Percentiles rank a stretch among this genome's conserved stretches.
Evolutionary conservation across 495 filamentous ascomycete genomes (phyloP).

Genomic region (Tuber umbilicatum): DNA sequence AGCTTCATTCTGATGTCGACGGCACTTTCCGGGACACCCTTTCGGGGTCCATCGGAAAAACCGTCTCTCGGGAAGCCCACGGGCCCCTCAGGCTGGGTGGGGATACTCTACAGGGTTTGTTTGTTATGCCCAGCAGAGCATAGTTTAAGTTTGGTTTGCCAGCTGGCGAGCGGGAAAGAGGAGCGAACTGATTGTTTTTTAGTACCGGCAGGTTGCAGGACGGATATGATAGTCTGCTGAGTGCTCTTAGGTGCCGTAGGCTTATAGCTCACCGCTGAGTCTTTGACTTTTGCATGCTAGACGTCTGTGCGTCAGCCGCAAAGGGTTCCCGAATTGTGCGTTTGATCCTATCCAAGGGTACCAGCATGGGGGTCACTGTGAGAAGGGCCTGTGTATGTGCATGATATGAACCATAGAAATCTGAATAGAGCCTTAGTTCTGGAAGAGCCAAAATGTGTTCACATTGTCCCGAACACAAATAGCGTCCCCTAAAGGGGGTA

Average conservation of each 20-base stretch:
- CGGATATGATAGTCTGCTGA: neutral
- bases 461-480: neutral
- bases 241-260: neutral
- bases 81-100: neutral
- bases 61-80: neutral
- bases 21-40: neutral
- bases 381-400: neutral
- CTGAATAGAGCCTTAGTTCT: no score
- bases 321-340: neutral
- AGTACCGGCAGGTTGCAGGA: neutral
- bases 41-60: neutral
- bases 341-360: neutral
- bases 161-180: neutral
- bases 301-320: neutral
- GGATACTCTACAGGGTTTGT: neutral
- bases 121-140: neutral
- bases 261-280: neutral
- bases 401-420: no score
- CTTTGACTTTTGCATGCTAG: no score
- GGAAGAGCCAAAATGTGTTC: neutral
- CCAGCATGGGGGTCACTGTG: neutral
- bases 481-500: neutral
- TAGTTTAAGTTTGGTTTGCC: neutral
- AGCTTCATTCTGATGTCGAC: neutral
- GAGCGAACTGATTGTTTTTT: neutral